Percentiles rank a stretch among this genome's conserved stretches.
These are phyloP conservation scores for Eucalyptus albens DNA, from an alignment of 345 rosid species.

Conservation along the genomic window DNA sequence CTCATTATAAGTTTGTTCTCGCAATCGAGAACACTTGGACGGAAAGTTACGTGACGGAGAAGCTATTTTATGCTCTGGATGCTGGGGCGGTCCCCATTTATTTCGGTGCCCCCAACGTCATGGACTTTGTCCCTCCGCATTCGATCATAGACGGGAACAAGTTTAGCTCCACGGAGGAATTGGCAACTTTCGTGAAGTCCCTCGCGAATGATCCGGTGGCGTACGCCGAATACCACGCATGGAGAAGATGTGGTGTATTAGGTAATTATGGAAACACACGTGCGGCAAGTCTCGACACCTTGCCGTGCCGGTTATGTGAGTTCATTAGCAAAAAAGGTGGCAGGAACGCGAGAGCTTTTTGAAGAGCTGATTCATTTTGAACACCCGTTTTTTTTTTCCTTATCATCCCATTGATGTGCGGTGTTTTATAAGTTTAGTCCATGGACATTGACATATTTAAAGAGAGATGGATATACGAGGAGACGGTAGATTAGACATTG, in stretches of 20 bases:
- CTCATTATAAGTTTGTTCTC: slow-evolving; percentile 87
- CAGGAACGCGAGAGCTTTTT: slow-evolving; percentile 20
- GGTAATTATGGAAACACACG: slow-evolving; percentile 61
- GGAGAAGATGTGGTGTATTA: slow-evolving; percentile 85
- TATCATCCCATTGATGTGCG: not conserved
- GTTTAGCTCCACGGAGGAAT: slow-evolving; percentile 48
- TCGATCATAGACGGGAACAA: slow-evolving; percentile 78
- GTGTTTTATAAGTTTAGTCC: not conserved
- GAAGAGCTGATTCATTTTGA: not conserved
- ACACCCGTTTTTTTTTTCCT: not conserved
- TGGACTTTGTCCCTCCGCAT: slow-evolving; percentile 76
- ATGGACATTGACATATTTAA: not conserved
- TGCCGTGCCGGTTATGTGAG: slow-evolving; percentile 88
- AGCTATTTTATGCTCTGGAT: slow-evolving; percentile 83
- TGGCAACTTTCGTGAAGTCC: slow-evolving; percentile 53
- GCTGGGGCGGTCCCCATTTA: slow-evolving; percentile 81
- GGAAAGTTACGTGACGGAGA: slow-evolving; percentile 88
- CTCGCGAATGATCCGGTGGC: slow-evolving; percentile 66
- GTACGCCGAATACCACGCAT: slow-evolving; percentile 83
- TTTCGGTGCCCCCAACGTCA: slow-evolving; percentile 83
- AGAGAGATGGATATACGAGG: not conserved
- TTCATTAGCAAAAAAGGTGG: slow-evolving; percentile 69
- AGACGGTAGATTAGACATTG: not conserved
- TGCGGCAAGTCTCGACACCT: slow-evolving; percentile 60
- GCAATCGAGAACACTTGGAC: slow-evolving; percentile 83